phyloP scores from a whole-genome alignment of 2,329 filamentous ascomycete species.

The Pestalotiopsis sp. region DNA sequence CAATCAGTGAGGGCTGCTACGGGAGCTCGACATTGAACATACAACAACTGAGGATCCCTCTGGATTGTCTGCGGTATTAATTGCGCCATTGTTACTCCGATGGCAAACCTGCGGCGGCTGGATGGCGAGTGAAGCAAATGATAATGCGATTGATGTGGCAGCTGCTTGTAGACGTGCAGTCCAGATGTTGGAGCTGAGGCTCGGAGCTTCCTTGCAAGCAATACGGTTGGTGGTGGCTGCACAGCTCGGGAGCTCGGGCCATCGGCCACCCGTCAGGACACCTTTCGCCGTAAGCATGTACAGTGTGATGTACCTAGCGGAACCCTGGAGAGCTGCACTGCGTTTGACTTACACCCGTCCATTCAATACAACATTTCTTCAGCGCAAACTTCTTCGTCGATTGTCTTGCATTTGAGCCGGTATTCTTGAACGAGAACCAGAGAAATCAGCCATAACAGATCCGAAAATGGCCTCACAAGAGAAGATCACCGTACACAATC shows the following conservation, averaged over 20 bases:
- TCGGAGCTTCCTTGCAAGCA: not conserved
- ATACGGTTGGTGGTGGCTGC: not conserved
- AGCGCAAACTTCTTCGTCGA: not conserved
- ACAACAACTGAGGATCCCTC: slow-evolving; percentile 98
- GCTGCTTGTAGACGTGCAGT: not conserved
- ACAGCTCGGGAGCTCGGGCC: slow-evolving; percentile 10
- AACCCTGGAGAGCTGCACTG: not conserved
- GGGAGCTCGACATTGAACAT: slow-evolving; percentile 37
- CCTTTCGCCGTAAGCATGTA: slow-evolving; percentile 4
- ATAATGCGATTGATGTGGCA: not conserved
- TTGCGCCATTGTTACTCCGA: slow-evolving; percentile 69
- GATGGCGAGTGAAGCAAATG: not conserved
- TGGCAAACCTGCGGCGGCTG: not conserved
- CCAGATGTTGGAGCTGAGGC: not conserved
- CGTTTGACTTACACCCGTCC: not conserved
- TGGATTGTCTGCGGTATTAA: slow-evolving; percentile 92
- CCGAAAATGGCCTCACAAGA: slow-evolving; percentile 47
- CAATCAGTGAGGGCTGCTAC: slow-evolving; percentile 1
- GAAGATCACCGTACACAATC: slow-evolving; percentile 69
- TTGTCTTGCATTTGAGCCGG: not conserved
- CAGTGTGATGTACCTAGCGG: not conserved
- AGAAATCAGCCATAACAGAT: not conserved
- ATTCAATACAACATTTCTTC: not conserved
- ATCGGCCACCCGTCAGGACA: slow-evolving; percentile 9
- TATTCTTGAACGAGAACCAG: not conserved